Evolutionary conservation across 2,329 filamentous ascomycete genomes (phyloP).

Genomic region (Botryotinia convoluta): DNA sequence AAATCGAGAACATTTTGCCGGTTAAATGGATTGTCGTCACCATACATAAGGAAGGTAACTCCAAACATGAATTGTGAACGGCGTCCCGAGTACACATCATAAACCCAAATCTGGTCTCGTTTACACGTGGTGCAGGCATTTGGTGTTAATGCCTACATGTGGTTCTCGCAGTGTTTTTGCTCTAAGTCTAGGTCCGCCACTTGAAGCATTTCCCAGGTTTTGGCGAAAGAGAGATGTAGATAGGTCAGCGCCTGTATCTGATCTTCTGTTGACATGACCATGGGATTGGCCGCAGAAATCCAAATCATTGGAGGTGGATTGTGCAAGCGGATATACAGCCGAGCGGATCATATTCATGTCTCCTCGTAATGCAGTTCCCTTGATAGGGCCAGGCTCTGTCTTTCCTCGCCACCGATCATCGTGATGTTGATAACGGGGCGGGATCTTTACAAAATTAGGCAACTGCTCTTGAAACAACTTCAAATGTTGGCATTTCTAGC

Average conservation of each 20-base stretch:
- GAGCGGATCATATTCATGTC: background rate
- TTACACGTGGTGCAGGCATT: background rate
- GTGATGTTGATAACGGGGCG: background rate
- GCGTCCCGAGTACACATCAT: background rate
- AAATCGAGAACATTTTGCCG: background rate
- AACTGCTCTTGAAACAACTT: background rate
- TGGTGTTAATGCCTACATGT: too few relatives aligned
- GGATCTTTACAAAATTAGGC: background rate
- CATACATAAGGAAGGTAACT: background rate
- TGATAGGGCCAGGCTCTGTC: background rate
- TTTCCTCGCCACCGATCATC: background rate
- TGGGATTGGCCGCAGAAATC: background rate
- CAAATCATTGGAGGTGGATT: background rate
- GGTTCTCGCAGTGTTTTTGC: too few relatives aligned
- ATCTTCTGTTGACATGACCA: background rate
- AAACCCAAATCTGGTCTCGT: background rate
- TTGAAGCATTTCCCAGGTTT: background rate
- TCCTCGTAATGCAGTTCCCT: background rate
- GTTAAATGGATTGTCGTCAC: background rate
- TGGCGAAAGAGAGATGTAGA: background rate
- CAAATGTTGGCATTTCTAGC: background rate
- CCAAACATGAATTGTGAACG: background rate
- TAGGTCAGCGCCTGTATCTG: background rate
- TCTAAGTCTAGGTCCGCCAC: too few relatives aligned
- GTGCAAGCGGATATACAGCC: background rate